phyloP scores from a whole-genome alignment of 176 grass and related monocot genomes.

The Oryza officinalis region DNA sequence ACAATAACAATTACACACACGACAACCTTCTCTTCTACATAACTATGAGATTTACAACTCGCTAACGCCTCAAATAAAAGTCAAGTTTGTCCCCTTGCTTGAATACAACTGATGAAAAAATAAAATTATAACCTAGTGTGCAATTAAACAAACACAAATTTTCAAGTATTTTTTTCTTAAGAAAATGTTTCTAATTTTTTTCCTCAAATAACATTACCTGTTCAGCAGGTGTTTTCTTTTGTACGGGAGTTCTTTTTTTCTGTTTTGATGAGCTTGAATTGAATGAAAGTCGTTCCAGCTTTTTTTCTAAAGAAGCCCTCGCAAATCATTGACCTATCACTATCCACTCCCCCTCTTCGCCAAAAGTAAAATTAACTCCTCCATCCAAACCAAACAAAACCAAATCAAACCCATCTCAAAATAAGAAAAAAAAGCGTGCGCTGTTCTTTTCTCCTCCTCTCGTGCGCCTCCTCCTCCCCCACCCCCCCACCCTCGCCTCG shows the following conservation, averaged over 20 bases:
- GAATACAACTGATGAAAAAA: no score
- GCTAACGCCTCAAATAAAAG: no score
- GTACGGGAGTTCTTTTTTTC: no score
- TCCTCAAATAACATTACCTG: background rate
- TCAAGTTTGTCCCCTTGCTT: no score
- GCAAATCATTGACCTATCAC: constrained; percentile 18
- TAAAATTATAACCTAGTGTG: no score
- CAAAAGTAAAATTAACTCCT: constrained; percentile 39
- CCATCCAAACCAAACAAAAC: background rate
- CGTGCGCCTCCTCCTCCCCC: constrained; percentile 18
- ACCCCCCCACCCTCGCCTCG: background rate
- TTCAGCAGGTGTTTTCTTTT: background rate
- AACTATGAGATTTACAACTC: no score
- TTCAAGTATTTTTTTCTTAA: no score
- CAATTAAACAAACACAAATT: no score
- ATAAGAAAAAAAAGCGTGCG: constrained; percentile 50
- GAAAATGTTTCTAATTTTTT: no score
- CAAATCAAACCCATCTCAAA: constrained; percentile 34
- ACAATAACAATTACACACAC: no score
- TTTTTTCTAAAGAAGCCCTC: background rate
- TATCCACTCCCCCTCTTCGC: background rate
- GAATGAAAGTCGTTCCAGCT: background rate
- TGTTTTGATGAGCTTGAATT: background rate
- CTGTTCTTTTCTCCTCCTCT: constrained; percentile 56
- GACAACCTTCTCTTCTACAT: no score